Base-by-base conservation (phyloP, 1,139 yeast genomes). In the Hansenula lynferdii region DNA sequence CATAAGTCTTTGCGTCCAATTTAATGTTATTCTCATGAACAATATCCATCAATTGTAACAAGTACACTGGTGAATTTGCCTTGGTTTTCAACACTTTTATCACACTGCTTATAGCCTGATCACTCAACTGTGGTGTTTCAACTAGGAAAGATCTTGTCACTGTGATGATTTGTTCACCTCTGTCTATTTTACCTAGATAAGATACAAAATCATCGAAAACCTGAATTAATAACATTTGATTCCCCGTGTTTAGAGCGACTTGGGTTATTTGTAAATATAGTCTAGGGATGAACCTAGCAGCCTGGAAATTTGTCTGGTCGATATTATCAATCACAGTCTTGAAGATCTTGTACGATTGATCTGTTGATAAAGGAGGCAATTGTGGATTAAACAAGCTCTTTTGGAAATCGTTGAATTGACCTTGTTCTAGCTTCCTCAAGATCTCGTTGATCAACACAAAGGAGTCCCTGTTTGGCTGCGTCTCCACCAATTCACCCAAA, bases 271-370 rank as follows among this genome's bases (percentile, higher is more conserved):
- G 47, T 2, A 51, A 38, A 36, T 49, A 51, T 15, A 51, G 17
- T 6, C 52, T 24, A 2, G 55, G 55, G 3, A 51, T 37, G 24
- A 51, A 51, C 12, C 51, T 38, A 1, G 55, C 55, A 14, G 48
- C 36, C 18, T 42, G 33, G 36, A 42, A 51, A 35, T 48, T 51
- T 5, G 39, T 41, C 8, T 24, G 34, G 3, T 43, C 34, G 14
- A 48, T 35, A 15, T 36, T 16, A 2, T 25, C 33, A 15, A 43
- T 31, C 19, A 47, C 49, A 15, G 36, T 33, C 4, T 14, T 11
- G 29, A 35, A 49, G 7, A 50, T 22, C 6, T 23, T 28, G 22
- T 34, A 33, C 3, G 41, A 35, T 17, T 49, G 47, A 2, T 38
- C 28, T 2, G 20, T 15, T 11, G 35, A 21, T 25, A 48, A 22